Evolutionary conservation across 768 basidiomycete genomes (phyloP).

Genomic region (Rhodotorula kratochvilovae): DNA sequence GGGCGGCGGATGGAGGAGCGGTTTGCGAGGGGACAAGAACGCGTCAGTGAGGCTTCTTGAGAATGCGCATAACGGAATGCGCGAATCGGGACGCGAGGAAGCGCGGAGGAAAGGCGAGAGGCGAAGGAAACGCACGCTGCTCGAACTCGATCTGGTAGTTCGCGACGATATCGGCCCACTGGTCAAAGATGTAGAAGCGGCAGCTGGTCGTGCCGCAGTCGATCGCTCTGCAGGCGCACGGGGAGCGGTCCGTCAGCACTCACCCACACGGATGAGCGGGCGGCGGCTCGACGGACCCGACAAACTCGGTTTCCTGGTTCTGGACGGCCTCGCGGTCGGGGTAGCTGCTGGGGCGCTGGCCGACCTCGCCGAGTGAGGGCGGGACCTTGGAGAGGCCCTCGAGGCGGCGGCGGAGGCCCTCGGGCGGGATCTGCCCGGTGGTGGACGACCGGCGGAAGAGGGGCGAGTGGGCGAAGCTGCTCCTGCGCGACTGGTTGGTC

Average conservation of each 20-base stretch:
- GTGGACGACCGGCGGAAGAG: neutral
- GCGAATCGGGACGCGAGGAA: too few relatives aligned
- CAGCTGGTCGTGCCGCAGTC: conserved; percentile 42
- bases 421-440: neutral
- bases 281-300: conserved; percentile 16
- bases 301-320: conserved; percentile 31
- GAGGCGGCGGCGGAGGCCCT: neutral
- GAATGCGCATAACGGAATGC: too few relatives aligned
- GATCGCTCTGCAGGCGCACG: conserved; percentile 34
- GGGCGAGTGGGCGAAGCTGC: neutral
- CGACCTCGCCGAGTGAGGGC: conserved; percentile 10
- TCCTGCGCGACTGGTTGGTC: neutral
- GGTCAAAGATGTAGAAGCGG: conserved; percentile 44
- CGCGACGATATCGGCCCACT: conserved; percentile 53
- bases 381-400: neutral
- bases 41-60: neutral
- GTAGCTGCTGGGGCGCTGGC: conserved; percentile 20
- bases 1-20: neutral
- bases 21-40: too few relatives aligned
- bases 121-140: conserved; percentile 51
- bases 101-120: too few relatives aligned
- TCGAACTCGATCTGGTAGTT: conserved; percentile 89
- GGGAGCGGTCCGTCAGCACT: too few relatives aligned
- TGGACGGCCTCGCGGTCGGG: conserved; percentile 20
- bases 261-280: too few relatives aligned